These are phyloP conservation scores for Calonectria fujianensis DNA, from an alignment of 2,329 filamentous ascomycete species.

Conservation along the genomic window DNA sequence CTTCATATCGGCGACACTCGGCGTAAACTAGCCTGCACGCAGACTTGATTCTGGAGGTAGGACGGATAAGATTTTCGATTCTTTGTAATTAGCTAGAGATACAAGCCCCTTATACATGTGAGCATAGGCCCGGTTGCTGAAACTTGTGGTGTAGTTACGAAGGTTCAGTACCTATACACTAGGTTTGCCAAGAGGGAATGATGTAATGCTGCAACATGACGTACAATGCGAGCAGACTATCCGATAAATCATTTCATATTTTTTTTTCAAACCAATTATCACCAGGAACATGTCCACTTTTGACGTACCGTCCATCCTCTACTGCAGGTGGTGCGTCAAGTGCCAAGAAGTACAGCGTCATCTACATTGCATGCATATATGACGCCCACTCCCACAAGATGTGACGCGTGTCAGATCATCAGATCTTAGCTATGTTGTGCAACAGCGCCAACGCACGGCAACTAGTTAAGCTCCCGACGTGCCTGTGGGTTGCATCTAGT, in stretches of 20 bases:
- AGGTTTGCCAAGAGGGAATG: background rate
- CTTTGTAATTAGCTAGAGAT: background rate
- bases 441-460: conserved; percentile 11
- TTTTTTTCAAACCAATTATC: background rate
- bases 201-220: background rate
- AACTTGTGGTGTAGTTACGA: background rate
- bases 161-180: background rate
- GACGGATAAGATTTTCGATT: background rate
- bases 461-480: background rate
- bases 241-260: background rate
- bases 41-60: background rate
- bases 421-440: conserved; percentile 13
- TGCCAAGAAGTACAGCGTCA: conserved; percentile 1
- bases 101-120: background rate
- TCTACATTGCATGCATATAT: background rate
- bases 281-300: conserved; percentile 6
- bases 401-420: conserved; percentile 10
- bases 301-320: background rate
- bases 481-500: conserved; percentile 1
- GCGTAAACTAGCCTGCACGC: background rate
- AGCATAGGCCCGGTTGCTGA: no score
- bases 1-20: background rate
- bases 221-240: background rate
- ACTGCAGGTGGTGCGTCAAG: conserved; percentile 5
- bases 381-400: conserved; percentile 1